A percentile compares a stretch with the other conserved stretches of the same genome.
Evolutionary conservation across 805 yeast species (phyloP).

Genomic region (Blastobotrys mokoenaii): DNA sequence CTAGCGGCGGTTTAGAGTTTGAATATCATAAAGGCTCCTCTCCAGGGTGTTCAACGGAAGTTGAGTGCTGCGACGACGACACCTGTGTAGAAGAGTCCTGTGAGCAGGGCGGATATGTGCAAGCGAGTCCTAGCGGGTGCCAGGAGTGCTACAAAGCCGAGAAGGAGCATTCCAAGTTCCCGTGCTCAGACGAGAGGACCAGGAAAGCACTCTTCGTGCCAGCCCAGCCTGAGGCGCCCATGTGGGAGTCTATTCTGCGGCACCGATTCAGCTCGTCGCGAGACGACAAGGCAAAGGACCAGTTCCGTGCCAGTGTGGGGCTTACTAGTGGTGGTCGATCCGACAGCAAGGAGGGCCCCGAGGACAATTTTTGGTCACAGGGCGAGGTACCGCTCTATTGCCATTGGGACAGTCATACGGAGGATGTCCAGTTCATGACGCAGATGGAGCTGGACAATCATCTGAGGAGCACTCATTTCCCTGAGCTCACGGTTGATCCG

Average conservation of each 20-base stretch:
- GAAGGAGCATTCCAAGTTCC: background rate
- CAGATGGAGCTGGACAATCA: constrained; percentile 25
- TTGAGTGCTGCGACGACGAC: background rate
- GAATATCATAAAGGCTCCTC: too few species aligned
- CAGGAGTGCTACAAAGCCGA: constrained; percentile 1
- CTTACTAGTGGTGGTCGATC: background rate
- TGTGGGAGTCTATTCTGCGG: too few species aligned
- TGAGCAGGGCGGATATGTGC: background rate
- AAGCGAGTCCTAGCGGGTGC: background rate
- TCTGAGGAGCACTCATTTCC: constrained; percentile 17
- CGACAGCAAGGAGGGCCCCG: background rate
- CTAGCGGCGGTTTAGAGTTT: too few species aligned
- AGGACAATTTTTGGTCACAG: background rate
- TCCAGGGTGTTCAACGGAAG: too few species aligned
- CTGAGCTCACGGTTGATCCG: background rate
- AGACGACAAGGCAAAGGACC: too few species aligned
- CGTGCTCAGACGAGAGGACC: background rate
- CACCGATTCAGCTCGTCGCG: too few species aligned
- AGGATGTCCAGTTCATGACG: constrained; percentile 21
- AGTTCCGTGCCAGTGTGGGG: background rate
- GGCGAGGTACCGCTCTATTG: constrained; percentile 19
- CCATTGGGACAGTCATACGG: constrained; percentile 30
- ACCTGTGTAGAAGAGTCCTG: background rate
- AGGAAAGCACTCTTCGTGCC: background rate
- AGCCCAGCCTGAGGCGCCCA: too few species aligned